Percentiles rank a stretch among this genome's conserved stretches.
Conservation (phyloP, 2,329 filamentous ascomycete genomes). For the Aureobasidium musti region DNA sequence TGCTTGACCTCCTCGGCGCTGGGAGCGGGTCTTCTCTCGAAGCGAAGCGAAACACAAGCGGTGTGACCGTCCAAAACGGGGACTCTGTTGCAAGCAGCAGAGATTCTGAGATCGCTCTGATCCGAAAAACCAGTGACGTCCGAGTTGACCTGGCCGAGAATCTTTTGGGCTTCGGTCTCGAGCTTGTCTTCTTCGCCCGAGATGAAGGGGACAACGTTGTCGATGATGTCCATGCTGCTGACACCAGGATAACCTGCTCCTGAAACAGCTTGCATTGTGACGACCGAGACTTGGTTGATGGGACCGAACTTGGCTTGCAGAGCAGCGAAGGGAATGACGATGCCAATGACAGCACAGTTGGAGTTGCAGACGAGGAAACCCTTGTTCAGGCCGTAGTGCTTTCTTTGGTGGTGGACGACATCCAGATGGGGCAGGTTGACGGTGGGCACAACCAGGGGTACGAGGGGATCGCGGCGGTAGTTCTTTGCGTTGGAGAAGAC, state of each 20-base stretch:
- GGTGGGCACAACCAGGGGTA: conserved; percentile 91
- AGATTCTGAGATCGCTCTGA: conserved; percentile 72
- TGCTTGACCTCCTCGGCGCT: conserved; percentile 73
- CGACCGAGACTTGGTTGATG: conserved; percentile 74
- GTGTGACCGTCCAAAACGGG: conserved; percentile 95
- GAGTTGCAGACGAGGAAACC: conserved; percentile 97
- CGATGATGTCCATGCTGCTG: conserved; percentile 90
- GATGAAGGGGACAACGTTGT: conserved; percentile 95
- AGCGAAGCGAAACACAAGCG: conserved; percentile 86
- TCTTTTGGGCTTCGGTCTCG: conserved; percentile 92
- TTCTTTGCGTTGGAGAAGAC: conserved; percentile 99
- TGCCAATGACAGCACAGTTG: conserved; percentile 95
- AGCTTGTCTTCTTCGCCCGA: conserved; percentile 94
- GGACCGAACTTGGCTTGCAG: conserved; percentile 83
- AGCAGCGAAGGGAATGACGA: conserved; percentile 92
- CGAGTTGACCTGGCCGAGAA: conserved; percentile 73
- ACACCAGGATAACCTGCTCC: conserved; percentile 91
- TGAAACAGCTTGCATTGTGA: conserved; percentile 93
- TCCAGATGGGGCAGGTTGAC: conserved; percentile 88
- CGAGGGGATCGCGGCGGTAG: conserved; percentile 85
- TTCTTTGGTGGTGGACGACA: conserved; percentile 84
- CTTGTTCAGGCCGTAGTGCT: conserved; percentile 69
- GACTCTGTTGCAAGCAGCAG: conserved; percentile 88
- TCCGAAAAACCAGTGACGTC: conserved; percentile 74
- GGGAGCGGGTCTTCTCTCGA: conserved; percentile 73